These are phyloP conservation scores for Lachnellula subtilissima DNA, from an alignment of 2,329 filamentous ascomycete species.

Conservation along the genomic window DNA sequence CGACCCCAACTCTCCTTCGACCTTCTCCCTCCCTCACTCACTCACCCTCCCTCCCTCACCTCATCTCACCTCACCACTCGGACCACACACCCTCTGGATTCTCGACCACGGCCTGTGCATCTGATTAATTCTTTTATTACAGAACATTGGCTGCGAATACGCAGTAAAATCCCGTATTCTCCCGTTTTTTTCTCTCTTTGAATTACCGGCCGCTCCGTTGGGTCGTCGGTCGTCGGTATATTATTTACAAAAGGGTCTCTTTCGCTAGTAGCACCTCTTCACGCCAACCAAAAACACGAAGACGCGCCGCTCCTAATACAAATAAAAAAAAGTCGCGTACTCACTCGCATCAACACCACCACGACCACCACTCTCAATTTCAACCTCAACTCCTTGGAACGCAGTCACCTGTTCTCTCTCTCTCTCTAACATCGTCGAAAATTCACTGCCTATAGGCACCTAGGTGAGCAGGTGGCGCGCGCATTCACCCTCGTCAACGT, in stretches of 20 bases:
- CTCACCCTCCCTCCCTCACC: not conserved
- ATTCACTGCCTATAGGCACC: not conserved
- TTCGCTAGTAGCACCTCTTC: conserved; percentile 22
- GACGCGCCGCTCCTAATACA: conserved; percentile 1
- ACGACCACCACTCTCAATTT: not conserved
- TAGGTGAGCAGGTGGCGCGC: too few species aligned
- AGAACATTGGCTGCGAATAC: too few species aligned
- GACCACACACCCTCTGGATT: not conserved
- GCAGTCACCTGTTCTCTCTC: too few species aligned
- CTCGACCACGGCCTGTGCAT: not conserved
- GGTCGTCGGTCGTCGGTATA: too few species aligned
- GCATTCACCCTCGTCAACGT: conserved; percentile 8
- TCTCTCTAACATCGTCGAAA: too few species aligned
- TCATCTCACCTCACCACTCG: not conserved
- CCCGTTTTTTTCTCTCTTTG: not conserved
- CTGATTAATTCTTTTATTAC: too few species aligned
- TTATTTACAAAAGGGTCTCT: conserved; percentile 17
- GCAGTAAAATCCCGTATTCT: not conserved
- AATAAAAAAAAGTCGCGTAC: not conserved
- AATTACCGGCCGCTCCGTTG: too few species aligned
- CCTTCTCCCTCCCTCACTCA: not conserved
- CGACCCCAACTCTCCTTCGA: not conserved
- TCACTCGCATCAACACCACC: not conserved
- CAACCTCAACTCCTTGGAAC: not conserved
- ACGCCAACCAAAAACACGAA: not conserved